phyloP scores from a whole-genome alignment of 352 stramenopile genomes.

The Phytophthora ramorum region DNA sequence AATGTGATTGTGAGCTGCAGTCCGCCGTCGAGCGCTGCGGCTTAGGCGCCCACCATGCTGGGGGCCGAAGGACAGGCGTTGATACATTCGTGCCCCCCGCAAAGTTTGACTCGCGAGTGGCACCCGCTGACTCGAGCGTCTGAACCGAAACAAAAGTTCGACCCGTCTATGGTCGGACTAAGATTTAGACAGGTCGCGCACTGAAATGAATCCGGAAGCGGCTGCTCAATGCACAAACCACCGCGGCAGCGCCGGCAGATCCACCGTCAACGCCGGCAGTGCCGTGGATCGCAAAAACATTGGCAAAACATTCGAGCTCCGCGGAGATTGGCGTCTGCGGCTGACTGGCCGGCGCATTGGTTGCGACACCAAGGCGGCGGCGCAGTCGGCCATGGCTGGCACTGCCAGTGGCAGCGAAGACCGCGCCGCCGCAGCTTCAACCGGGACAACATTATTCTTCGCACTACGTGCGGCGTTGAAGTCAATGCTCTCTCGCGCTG shows the following conservation, averaged over 20 bases:
- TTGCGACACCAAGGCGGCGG: neutral
- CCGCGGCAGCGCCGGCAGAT: neutral
- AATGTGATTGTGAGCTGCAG: constrained; percentile 34
- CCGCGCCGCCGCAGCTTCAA: neutral
- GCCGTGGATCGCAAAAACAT: constrained; percentile 1
- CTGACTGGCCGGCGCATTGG: neutral
- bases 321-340: neutral
- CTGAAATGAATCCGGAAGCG: constrained; percentile 38
- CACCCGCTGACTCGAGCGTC: constrained; percentile 18
- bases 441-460: neutral
- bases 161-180: constrained; percentile 3
- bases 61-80: constrained; percentile 14
- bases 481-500: neutral
- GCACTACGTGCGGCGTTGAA: neutral
- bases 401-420: neutral
- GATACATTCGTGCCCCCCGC: neutral
- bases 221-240: constrained; percentile 1
- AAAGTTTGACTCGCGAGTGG: constrained; percentile 7
- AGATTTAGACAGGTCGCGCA: constrained; percentile 18
- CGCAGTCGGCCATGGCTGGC: neutral
- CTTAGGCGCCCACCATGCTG: constrained; percentile 6
- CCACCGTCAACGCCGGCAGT: neutral
- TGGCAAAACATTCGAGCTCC: constrained; percentile 4
- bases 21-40: neutral
- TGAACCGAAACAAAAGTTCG: constrained; percentile 22